Conservation (phyloP, 176 grass and related monocot species). For the Aegilops umbellulata region DNA sequence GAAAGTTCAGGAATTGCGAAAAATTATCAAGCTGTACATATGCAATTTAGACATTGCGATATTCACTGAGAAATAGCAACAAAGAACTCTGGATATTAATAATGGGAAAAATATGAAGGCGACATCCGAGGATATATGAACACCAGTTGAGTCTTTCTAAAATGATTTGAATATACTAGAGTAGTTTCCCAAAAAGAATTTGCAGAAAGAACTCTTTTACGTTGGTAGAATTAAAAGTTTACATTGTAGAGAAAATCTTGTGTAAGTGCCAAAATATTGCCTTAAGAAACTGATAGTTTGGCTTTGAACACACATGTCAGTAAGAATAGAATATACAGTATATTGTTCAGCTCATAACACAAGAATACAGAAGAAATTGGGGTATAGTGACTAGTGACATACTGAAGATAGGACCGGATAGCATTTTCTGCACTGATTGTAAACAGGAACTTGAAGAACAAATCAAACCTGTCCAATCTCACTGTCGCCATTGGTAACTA, state of each 20-base stretch:
- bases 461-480: constrained; percentile 75
- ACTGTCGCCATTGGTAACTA: constrained; percentile 83
- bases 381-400: neutral
- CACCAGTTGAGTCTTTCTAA: neutral
- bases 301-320: neutral
- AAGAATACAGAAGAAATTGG: neutral
- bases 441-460: neutral
- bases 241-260: neutral
- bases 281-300: neutral
- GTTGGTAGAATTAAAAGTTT: neutral
- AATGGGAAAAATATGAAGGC: neutral
- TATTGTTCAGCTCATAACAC: neutral
- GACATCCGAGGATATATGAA: neutral
- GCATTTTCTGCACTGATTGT: neutral
- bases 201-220: neutral
- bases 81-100: neutral
- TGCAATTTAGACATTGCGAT: neutral
- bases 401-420: neutral
- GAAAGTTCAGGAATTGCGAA: neutral
- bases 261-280: too few species aligned
- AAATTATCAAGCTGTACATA: neutral
- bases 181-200: neutral
- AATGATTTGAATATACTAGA: constrained; percentile 6
- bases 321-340: neutral
- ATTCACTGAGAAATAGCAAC: neutral